Conservation (phyloP, 805 yeast genomes). For the Saccharomycopsis sp. region DNA sequence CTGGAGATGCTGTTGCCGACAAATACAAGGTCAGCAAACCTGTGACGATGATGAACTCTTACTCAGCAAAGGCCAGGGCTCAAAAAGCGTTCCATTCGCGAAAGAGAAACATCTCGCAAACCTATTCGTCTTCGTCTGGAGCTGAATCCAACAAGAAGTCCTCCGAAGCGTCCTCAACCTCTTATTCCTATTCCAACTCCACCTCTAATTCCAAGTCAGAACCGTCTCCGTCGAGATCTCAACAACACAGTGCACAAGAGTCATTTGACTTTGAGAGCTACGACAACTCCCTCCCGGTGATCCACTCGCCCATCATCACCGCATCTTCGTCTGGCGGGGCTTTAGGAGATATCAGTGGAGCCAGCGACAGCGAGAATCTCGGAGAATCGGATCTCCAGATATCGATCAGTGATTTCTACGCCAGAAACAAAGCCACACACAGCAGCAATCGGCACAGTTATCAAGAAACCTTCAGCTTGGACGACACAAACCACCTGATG, state of each 20-base stretch:
- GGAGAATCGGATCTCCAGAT: not conserved
- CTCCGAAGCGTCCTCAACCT: not conserved
- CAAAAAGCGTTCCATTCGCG: constrained; percentile 19
- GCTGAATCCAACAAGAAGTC: not conserved
- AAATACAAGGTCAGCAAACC: not conserved
- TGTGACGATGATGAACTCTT: constrained; percentile 1
- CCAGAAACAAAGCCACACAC: not conserved
- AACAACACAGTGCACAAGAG: constrained; percentile 8
- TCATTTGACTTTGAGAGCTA: constrained; percentile 10
- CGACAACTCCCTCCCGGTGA: constrained; percentile 12
- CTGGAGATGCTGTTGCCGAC: not conserved
- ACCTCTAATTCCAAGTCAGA: not conserved
- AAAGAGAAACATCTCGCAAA: constrained; percentile 16
- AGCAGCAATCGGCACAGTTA: not conserved
- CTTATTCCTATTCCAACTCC: constrained; percentile 5
- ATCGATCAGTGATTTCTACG: not conserved
- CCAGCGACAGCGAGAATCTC: not conserved
- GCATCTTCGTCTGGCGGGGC: constrained; percentile 2
- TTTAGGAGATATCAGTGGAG: not conserved
- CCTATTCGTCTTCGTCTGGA: constrained; percentile 14
- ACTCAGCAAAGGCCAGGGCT: constrained; percentile 12
- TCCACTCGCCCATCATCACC: constrained; percentile 8
- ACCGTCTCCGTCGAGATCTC: not conserved
- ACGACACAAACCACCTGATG: not conserved
- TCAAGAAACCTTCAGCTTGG: not conserved